Percentiles rank a stretch among this genome's conserved stretches.
Evolutionary conservation across 1,284 basidiomycete genomes (phyloP).

Genomic region (Pseudozyma tsukubaensis): DNA sequence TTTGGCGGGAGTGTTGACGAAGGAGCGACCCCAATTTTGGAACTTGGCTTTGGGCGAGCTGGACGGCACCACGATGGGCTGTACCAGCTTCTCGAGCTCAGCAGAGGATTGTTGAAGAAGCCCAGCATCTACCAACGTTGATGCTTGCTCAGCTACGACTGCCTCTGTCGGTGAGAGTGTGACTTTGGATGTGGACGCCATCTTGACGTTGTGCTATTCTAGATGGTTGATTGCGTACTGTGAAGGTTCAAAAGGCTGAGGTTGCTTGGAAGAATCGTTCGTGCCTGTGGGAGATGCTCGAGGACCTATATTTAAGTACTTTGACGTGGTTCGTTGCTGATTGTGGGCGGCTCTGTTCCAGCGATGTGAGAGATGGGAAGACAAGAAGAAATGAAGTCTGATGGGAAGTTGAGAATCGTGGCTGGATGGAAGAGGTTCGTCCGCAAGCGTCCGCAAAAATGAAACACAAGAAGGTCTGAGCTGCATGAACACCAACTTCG

Average conservation of each 20-base stretch:
- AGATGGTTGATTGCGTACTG: background rate
- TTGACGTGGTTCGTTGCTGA: too few relatives aligned
- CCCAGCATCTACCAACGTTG: slow-evolving; percentile 20
- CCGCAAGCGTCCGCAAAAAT: slow-evolving; percentile 1
- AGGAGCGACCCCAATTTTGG: slow-evolving; percentile 73
- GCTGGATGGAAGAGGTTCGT: slow-evolving; percentile 6
- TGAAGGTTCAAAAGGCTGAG: background rate
- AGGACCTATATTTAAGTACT: too few relatives aligned
- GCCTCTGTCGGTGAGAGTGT: slow-evolving; percentile 18
- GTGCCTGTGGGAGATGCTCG: too few relatives aligned
- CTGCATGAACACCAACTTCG: too few relatives aligned
- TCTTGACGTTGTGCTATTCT: slow-evolving; percentile 1
- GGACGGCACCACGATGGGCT: slow-evolving; percentile 29
- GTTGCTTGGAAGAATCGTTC: too few relatives aligned
- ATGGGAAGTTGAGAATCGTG: too few relatives aligned
- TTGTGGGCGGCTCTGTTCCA: too few relatives aligned
- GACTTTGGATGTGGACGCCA: slow-evolving; percentile 40
- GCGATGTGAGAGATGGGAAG: too few relatives aligned
- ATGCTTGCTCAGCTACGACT: slow-evolving; percentile 4
- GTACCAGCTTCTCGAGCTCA: slow-evolving; percentile 34
- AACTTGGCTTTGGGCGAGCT: slow-evolving; percentile 64
- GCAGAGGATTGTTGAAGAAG: slow-evolving; percentile 23
- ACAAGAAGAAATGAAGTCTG: too few relatives aligned
- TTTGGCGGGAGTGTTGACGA: slow-evolving; percentile 69
- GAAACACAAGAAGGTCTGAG: slow-evolving; percentile 1